Percentiles rank a stretch among this genome's conserved stretches.
Evolutionary conservation across 306 rosid genomes (phyloP).

Genomic region (Glycyrrhiza uralensis): DNA sequence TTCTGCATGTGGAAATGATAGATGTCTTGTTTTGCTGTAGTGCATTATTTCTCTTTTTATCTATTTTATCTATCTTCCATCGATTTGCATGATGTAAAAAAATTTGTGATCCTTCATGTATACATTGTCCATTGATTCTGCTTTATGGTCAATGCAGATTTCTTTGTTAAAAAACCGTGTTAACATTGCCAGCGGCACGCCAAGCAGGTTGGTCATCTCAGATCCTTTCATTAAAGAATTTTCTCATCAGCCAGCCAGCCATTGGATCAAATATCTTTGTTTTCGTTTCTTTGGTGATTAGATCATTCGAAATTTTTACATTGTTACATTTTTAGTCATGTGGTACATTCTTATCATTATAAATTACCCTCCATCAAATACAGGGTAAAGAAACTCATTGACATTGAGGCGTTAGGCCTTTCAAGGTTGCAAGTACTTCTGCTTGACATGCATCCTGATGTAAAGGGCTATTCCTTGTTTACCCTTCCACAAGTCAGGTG

Average conservation of each 20-base stretch:
- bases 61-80: background rate
- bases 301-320: background rate
- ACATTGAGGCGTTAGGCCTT: slow-evolving; percentile 73
- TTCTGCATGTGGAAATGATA: background rate
- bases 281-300: background rate
- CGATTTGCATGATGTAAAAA: background rate
- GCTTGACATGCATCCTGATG: slow-evolving; percentile 72
- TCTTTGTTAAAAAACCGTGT: slow-evolving; percentile 73
- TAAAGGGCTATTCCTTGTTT: slow-evolving; percentile 82
- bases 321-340: slow-evolving; percentile 9
- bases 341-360: background rate
- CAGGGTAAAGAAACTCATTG: slow-evolving; percentile 90
- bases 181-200: slow-evolving; percentile 90
- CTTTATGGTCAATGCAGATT: slow-evolving; percentile 47
- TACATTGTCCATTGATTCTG: background rate
- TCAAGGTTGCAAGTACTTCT: slow-evolving; percentile 69
- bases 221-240: background rate
- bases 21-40: background rate
- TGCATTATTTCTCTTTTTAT: background rate
- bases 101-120: background rate
- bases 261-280: background rate
- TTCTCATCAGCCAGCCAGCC: background rate
- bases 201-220: slow-evolving; percentile 69
- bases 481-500: slow-evolving; percentile 98
- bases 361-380: background rate